Conservation (phyloP, 2,329 filamentous ascomycete species). For the Trichocomaceae sp. region DNA sequence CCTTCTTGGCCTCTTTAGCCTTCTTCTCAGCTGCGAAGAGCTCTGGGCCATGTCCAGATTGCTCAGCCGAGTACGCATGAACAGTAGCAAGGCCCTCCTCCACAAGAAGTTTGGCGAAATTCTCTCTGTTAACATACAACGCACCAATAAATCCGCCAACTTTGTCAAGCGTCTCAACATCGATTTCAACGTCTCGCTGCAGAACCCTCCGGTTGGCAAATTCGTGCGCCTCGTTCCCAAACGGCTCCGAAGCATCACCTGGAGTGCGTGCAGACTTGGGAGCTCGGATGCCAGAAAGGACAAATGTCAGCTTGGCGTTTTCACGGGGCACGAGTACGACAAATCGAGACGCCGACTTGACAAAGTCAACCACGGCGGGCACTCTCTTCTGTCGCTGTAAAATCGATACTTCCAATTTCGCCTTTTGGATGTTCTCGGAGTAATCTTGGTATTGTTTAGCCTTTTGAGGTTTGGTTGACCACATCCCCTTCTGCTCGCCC, state of each 20-base stretch:
- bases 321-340: conserved; percentile 87
- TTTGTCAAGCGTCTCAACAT: conserved; percentile 92
- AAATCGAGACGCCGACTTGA: conserved; percentile 94
- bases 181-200: conserved; percentile 93
- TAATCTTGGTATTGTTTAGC: conserved; percentile 78
- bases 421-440: conserved; percentile 88
- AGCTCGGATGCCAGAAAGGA: conserved; percentile 85
- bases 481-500: conserved; percentile 86
- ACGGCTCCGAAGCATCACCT: conserved; percentile 79
- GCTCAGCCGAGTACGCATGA: conserved; percentile 91
- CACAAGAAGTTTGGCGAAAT: conserved; percentile 85
- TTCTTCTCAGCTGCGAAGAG: conserved; percentile 79
- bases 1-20: conserved; percentile 83
- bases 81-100: conserved; percentile 92
- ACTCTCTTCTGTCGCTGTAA: conserved; percentile 88
- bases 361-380: conserved; percentile 90
- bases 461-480: conserved; percentile 82
- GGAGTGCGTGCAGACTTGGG: conserved; percentile 77
- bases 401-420: conserved; percentile 84
- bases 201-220: conserved; percentile 81
- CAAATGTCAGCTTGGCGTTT: conserved; percentile 88
- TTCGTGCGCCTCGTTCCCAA: conserved; percentile 89
- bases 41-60: conserved; percentile 81
- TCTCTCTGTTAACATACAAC: conserved; percentile 88
- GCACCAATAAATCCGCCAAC: conserved; percentile 95